A percentile compares a stretch with the other conserved stretches of the same genome.
Conservation (phyloP, 2,329 filamentous ascomycete species). For the Colletotrichum caudatum region DNA sequence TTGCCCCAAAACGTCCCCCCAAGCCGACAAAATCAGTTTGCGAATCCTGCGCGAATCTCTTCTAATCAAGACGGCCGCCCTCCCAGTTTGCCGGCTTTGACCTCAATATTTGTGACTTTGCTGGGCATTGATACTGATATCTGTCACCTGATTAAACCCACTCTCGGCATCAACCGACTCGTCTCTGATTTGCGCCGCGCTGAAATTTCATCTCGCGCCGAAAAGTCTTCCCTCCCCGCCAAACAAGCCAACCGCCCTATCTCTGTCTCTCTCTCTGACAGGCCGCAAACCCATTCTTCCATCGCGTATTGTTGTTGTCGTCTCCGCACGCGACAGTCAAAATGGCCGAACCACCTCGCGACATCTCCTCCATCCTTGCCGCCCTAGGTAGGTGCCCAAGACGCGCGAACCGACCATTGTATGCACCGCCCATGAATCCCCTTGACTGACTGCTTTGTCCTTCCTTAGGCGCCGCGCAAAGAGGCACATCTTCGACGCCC, state of each 20-base stretch:
- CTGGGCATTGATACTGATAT: constrained; percentile 15
- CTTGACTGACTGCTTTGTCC: constrained; percentile 42
- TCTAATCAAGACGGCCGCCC: not conserved
- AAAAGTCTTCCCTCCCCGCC: constrained; percentile 12
- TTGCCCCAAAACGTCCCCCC: constrained; percentile 20
- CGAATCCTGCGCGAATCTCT: not conserved
- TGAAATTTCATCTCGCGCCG: constrained; percentile 35
- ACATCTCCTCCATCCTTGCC: constrained; percentile 62
- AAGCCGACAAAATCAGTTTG: constrained; percentile 19
- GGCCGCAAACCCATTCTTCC: not conserved
- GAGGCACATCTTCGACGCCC: constrained; percentile 56
- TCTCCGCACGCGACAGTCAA: constrained; percentile 23
- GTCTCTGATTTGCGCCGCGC: constrained; percentile 14
- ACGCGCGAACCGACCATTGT: constrained; percentile 21
- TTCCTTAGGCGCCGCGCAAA: constrained; percentile 56
- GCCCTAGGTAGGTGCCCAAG: constrained; percentile 58
- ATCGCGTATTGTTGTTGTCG: not conserved
- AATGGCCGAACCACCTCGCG: constrained; percentile 56
- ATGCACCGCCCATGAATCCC: constrained; percentile 20
- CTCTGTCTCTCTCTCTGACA: not conserved
- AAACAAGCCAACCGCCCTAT: not conserved
- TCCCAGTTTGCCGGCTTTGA: not conserved
- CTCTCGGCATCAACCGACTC: constrained; percentile 24
- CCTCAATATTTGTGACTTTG: constrained; percentile 1
- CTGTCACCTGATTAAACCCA: constrained; percentile 37